phyloP scores from a whole-genome alignment of 208 protist genomes.

The Naegleria lovaniensis region DNA sequence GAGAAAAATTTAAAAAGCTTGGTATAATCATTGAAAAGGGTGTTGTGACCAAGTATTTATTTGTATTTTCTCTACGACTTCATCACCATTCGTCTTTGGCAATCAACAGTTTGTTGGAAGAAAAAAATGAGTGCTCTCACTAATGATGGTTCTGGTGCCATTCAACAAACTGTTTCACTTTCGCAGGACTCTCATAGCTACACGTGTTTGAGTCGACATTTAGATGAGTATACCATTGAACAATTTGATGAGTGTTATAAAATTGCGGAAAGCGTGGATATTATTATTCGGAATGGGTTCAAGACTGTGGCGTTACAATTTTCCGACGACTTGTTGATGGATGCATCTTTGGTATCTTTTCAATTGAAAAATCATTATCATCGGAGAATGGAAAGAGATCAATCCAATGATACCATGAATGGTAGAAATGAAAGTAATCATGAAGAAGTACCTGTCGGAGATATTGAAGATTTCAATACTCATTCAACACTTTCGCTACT shows the following conservation, averaged over 20 bases:
- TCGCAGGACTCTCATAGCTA: neutral
- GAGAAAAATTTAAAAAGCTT: too few relatives aligned
- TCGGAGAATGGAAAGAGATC: neutral
- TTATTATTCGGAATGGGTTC: conserved; percentile 32
- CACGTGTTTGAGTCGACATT: neutral
- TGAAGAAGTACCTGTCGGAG: neutral
- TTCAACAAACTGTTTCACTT: neutral
- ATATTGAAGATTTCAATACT: conserved; percentile 18
- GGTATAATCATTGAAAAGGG: too few relatives aligned
- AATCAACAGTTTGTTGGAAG: too few relatives aligned
- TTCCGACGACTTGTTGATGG: conserved; percentile 67
- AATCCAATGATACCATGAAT: neutral
- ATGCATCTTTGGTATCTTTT: conserved; percentile 55
- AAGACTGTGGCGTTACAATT: conserved; percentile 70
- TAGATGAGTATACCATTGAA: neutral
- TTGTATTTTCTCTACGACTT: too few relatives aligned
- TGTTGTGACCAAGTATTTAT: too few relatives aligned
- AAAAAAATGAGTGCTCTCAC: neutral
- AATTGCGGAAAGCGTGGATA: neutral
- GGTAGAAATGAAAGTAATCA: neutral
- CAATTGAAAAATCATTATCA: neutral
- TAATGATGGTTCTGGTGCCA: neutral
- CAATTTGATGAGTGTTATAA: conserved; percentile 22
- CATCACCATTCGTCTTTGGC: too few relatives aligned
- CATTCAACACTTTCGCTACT: neutral